phyloP scores from a whole-genome alignment of 164 flowering plant genomes.

The Vitis cinerea region DNA sequence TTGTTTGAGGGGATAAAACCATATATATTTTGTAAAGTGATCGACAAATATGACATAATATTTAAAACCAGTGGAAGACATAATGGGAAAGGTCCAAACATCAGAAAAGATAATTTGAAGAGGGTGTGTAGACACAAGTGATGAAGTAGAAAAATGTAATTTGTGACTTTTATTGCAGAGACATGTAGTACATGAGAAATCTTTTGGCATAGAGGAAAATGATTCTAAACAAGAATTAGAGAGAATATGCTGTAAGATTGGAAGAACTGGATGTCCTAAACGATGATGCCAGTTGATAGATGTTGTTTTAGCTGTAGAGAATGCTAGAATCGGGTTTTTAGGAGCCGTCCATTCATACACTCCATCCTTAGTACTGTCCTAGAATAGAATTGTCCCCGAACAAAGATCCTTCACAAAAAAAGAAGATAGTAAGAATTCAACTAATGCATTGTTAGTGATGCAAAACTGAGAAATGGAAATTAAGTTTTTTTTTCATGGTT shows the following conservation, averaged over 20 bases:
- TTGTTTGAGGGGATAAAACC: background rate
- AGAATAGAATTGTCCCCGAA: background rate
- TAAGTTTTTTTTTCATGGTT: too few species aligned
- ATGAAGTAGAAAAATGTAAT: background rate
- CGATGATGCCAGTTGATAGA: background rate
- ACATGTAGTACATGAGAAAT: background rate
- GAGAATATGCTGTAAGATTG: background rate
- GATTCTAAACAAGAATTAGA: background rate
- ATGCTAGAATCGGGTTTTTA: background rate
- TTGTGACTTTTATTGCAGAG: background rate
- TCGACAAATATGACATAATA: too few species aligned
- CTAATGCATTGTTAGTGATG: too few species aligned
- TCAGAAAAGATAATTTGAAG: background rate
- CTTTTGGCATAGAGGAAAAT: background rate
- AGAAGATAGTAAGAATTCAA: too few species aligned
- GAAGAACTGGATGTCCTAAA: background rate
- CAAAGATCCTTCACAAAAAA: background rate
- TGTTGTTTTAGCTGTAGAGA: background rate
- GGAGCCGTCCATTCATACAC: background rate
- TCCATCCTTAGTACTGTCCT: background rate
- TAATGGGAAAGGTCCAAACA: too few species aligned
- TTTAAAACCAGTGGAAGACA: too few species aligned
- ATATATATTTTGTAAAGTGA: background rate
- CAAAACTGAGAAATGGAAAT: too few species aligned
- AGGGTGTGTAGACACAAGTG: background rate